Evolutionary conservation across 2,329 filamentous ascomycete species (phyloP), one percentile per base, ranked within the genome.

Genomic region (Lecanicillium sp.): DNA sequence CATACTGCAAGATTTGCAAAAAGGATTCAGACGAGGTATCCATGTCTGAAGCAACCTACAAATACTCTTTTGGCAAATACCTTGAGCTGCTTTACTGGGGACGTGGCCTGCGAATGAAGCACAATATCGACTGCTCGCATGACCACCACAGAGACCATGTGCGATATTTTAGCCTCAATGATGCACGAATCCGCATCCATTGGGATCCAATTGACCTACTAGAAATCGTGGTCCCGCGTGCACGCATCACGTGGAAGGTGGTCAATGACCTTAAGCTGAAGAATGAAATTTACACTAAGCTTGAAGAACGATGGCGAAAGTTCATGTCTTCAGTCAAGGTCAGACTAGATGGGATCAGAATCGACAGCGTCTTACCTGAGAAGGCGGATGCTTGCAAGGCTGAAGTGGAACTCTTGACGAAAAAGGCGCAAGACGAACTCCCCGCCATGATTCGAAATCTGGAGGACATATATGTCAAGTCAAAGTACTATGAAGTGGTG

Each of bases 21-120:
- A 87, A 87, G 48, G 89, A 97, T 56, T 94, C 90, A 0, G 85
- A 87, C 29, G 81, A 89, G 34, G 84, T 86, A 48, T 81, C 83
- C 22, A 96, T 98, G 87, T 96, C 90, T 1, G 81, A 88, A 41
- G 88, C 80, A 51, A 94, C 89, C 0, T 98, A 88, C 85, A 96
- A 94, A 58, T 98, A 98, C 58, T 98, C 92, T 0, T 94, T 98
- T 54, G 92, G 87, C 10, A 98, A 98, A 60, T 98, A 97, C 53
- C 71, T 98, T n/a, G 92, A 98, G 61, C 69, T 98, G 14, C 88
- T 89, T 3, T 97, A 97, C 59, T 98, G 90, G 89, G 90, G 89
- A 54, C 84, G 79, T 30, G 84, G 87, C 28, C 66, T 97, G 35
- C 84, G 81, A 55, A 79, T 81, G 49, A 80, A 76, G 47, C 79